Evolutionary conservation across 129 eudicot genomes (phyloP).

Genomic region (Oenanthe sinensis): DNA sequence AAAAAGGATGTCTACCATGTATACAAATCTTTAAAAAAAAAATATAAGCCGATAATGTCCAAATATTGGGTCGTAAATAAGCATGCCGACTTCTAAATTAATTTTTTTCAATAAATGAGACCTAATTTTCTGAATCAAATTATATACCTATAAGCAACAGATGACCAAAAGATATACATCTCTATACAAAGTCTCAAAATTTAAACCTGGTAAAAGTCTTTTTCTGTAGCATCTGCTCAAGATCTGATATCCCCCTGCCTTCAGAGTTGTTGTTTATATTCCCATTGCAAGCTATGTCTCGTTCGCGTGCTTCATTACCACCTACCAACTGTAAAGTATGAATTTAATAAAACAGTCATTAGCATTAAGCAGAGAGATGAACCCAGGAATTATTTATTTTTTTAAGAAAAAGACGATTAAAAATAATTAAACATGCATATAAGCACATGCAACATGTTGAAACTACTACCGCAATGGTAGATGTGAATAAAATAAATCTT

Average conservation of each 20-base stretch:
- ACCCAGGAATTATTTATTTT: neutral
- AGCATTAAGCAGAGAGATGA: neutral
- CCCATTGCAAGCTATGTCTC: slow-evolving; percentile 15
- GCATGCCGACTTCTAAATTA: neutral
- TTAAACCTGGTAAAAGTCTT: slow-evolving; percentile 67
- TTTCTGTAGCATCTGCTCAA: slow-evolving; percentile 67
- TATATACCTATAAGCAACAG: neutral
- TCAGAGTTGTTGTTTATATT: slow-evolving; percentile 18
- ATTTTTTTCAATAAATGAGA: neutral
- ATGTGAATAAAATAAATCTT: too few species aligned
- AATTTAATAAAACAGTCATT: neutral
- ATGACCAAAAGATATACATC: neutral
- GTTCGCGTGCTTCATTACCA: slow-evolving; percentile 22
- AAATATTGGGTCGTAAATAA: neutral
- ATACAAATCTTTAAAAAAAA: neutral
- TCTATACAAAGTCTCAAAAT: neutral
- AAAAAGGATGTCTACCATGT: neutral
- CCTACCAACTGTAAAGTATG: slow-evolving; percentile 12
- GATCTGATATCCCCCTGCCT: slow-evolving; percentile 51
- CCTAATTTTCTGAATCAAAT: neutral
- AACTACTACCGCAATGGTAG: too few species aligned
- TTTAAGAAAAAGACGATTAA: neutral
- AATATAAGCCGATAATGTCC: too few species aligned
- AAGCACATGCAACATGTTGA: too few species aligned
- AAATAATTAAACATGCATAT: neutral